Evolutionary conservation across 2,329 filamentous ascomycete species (phyloP).

Genomic region (Clonostachys rhizophaga): DNA sequence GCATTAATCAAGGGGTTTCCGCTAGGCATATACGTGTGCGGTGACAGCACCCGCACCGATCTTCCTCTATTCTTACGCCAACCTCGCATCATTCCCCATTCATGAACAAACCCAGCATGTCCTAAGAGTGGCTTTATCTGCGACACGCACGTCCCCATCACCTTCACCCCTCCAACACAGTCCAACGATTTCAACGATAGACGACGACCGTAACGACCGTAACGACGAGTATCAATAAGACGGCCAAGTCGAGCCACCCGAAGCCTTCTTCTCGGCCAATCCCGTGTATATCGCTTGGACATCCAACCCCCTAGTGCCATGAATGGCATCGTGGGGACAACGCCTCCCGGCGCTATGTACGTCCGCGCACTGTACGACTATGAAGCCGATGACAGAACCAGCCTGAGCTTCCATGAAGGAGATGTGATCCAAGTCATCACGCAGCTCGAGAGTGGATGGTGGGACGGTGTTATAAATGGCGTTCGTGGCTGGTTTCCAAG

Average conservation of each 20-base stretch:
- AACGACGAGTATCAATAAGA: neutral
- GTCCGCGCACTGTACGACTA: slow-evolving; percentile 97
- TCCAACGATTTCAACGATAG: neutral
- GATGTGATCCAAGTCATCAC: slow-evolving; percentile 99
- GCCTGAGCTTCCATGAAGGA: slow-evolving; percentile 92
- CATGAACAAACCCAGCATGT: neutral
- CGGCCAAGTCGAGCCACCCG: no score
- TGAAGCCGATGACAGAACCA: slow-evolving; percentile 94
- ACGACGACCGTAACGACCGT: neutral
- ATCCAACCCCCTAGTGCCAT: slow-evolving; percentile 26
- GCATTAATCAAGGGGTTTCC: no score
- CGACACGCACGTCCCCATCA: slow-evolving; percentile 1
- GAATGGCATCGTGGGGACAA: slow-evolving; percentile 57
- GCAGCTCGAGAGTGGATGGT: slow-evolving; percentile 97
- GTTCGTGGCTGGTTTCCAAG: slow-evolving; percentile 98
- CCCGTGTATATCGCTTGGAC: no score
- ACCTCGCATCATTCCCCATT: neutral
- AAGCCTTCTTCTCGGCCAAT: no score
- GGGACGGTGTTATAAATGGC: slow-evolving; percentile 97
- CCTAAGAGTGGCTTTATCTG: neutral
- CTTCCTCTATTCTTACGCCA: neutral
- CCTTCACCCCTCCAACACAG: slow-evolving; percentile 3
- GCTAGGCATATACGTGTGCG: no score
- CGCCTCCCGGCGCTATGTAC: slow-evolving; percentile 70
- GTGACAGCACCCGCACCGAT: no score